These are phyloP conservation scores for Phytophthora ohioensis DNA, from an alignment of 352 stramenopile genomes.

Conservation along the genomic window DNA sequence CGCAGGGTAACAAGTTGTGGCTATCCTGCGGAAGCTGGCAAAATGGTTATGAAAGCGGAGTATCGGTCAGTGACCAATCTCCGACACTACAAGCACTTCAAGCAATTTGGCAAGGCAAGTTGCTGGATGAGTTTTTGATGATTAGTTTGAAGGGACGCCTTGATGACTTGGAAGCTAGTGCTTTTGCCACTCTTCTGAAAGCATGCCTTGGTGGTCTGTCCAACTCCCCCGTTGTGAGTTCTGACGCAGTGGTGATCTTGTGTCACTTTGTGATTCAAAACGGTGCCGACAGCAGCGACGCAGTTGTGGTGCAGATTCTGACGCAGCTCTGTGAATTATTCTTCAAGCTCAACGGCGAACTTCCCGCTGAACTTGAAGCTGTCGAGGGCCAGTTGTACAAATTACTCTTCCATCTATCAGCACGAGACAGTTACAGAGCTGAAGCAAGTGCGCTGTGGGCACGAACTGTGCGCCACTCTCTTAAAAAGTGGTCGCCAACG, in stretches of 20 bases:
- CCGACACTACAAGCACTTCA: slow-evolving; percentile 42
- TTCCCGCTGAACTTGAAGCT: slow-evolving; percentile 60
- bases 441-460: slow-evolving; percentile 66
- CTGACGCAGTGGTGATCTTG: slow-evolving; percentile 77
- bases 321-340: slow-evolving; percentile 68
- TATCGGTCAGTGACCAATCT: slow-evolving; percentile 1
- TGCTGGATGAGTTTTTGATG: slow-evolving; percentile 84
- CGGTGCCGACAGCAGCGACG: slow-evolving; percentile 42
- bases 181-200: slow-evolving; percentile 61
- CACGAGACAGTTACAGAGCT: slow-evolving; percentile 54
- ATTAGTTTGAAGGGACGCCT: slow-evolving; percentile 81
- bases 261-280: slow-evolving; percentile 72
- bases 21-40: slow-evolving; percentile 69
- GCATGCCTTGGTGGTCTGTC: slow-evolving; percentile 59
- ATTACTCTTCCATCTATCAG: slow-evolving; percentile 68
- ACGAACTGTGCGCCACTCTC: slow-evolving; percentile 42
- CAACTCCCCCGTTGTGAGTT: slow-evolving; percentile 62
- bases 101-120: slow-evolving; percentile 77
- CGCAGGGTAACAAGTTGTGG: slow-evolving; percentile 54
- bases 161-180: slow-evolving; percentile 62
- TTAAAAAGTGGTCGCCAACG: slow-evolving; percentile 51
- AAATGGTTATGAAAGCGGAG: slow-evolving; percentile 26
- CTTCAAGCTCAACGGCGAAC: slow-evolving; percentile 44
- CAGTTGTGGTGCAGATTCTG: slow-evolving; percentile 68
- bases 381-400: slow-evolving; percentile 67